These are phyloP conservation scores for Umbilicaria muhlenbergii DNA, from an alignment of 495 filamentous ascomycete genomes.

Conservation along the genomic window DNA sequence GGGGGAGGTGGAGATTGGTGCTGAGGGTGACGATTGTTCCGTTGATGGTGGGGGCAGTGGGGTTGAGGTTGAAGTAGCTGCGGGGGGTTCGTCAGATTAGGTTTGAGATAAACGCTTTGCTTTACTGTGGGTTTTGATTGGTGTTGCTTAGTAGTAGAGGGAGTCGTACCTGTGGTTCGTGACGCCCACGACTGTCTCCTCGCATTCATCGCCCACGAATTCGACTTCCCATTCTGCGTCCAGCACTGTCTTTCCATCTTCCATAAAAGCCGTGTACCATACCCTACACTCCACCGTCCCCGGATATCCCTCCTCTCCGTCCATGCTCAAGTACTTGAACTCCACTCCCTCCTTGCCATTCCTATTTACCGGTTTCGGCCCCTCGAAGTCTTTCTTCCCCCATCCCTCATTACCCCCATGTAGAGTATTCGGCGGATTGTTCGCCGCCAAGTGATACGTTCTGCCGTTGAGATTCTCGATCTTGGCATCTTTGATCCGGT, in stretches of 20 bases:
- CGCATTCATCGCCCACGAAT: constrained; percentile 54
- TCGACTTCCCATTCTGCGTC: constrained; percentile 82
- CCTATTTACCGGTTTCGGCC: constrained; percentile 47
- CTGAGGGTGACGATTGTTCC: constrained; percentile 59
- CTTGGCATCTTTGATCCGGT: constrained; percentile 61
- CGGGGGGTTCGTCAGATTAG: too few species aligned
- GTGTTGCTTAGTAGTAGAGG: neutral
- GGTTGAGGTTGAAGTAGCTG: constrained; percentile 81
- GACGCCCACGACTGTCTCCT: constrained; percentile 78
- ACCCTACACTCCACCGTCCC: constrained; percentile 67
- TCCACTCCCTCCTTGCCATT: constrained; percentile 60
- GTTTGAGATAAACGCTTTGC: neutral
- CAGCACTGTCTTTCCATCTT: constrained; percentile 52
- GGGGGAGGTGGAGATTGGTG: constrained; percentile 58
- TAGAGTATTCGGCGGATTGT: constrained; percentile 58
- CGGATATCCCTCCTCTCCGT: constrained; percentile 77
- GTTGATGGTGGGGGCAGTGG: constrained; percentile 47
- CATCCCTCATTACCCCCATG: constrained; percentile 75
- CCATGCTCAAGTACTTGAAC: constrained; percentile 54
- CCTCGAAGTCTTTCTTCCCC: constrained; percentile 72
- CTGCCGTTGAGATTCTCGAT: constrained; percentile 59
- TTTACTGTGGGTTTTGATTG: too few species aligned
- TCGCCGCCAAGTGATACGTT: constrained; percentile 49
- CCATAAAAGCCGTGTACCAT: constrained; percentile 60
- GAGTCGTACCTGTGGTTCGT: constrained; percentile 79